A percentile compares a stretch with the other conserved stretches of the same genome.
These are phyloP conservation scores for Westerdykella aurantiaca DNA, from an alignment of 2,329 filamentous ascomycete genomes.

Conservation along the genomic window DNA sequence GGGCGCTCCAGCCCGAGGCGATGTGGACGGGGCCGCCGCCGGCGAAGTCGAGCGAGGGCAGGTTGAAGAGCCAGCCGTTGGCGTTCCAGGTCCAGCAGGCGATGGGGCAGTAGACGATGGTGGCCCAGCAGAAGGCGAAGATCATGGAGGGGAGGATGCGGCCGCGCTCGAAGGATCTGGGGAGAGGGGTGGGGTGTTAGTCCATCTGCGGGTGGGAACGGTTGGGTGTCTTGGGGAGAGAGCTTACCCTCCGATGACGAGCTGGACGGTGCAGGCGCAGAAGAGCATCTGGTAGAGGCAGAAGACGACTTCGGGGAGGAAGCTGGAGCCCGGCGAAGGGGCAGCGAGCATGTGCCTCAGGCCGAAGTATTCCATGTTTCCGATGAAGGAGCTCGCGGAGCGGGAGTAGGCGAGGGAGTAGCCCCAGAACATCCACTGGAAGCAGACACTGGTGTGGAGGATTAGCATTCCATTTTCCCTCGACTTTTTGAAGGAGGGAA, in stretches of 20 bases:
- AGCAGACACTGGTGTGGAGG: conserved; percentile 44
- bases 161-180: conserved; percentile 54
- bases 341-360: conserved; percentile 56
- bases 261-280: conserved; percentile 57
- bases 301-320: conserved; percentile 61
- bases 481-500: conserved; percentile 35
- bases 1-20: conserved; percentile 53
- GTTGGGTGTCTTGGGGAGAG: too few species aligned
- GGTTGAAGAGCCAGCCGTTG: conserved; percentile 59
- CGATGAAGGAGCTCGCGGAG: conserved; percentile 57
- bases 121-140: conserved; percentile 59
- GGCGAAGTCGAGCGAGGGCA: conserved; percentile 56
- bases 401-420: conserved; percentile 59
- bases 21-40: conserved; percentile 61
- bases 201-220: too few species aligned
- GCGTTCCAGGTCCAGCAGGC: conserved; percentile 64
- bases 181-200: too few species aligned
- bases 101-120: conserved; percentile 59
- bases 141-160: conserved; percentile 59
- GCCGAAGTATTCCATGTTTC: conserved; percentile 57
- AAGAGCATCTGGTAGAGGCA: conserved; percentile 62
- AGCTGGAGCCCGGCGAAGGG: conserved; percentile 52
- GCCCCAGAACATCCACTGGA: conserved; percentile 61
- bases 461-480: conserved; percentile 39
- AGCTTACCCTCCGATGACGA: conserved; percentile 53